Percentiles rank a stretch among this genome's conserved stretches.
phyloP scores from a whole-genome alignment of 352 stramenopile species.

The Pythium plurisporium region DNA sequence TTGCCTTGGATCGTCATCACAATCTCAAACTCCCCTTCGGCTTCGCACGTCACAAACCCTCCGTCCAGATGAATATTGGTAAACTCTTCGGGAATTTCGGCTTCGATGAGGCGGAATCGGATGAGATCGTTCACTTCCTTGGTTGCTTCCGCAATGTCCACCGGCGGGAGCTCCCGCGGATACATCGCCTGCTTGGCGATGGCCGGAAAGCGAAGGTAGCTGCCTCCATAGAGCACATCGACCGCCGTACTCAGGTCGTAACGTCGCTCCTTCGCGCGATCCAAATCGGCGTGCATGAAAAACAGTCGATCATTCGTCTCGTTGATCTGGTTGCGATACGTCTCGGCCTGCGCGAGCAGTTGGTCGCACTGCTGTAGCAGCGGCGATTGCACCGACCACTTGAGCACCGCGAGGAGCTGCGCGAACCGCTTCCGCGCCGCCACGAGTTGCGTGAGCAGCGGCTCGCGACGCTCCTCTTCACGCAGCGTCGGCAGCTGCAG shows the following conservation, averaged over 20 bases:
- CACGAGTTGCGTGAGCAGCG: conserved; percentile 57
- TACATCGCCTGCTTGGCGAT: conserved; percentile 74
- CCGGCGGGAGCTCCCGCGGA: conserved; percentile 54
- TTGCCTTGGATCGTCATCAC: conserved; percentile 80
- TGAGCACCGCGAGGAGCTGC: conserved; percentile 72
- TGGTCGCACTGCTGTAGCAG: conserved; percentile 69
- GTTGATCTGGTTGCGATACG: conserved; percentile 71
- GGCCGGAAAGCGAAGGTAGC: conserved; percentile 67
- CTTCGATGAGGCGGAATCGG: conserved; percentile 77
- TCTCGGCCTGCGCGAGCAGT: conserved; percentile 51
- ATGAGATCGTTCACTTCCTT: conserved; percentile 75
- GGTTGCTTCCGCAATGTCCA: conserved; percentile 52
- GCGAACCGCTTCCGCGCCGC: conserved; percentile 65
- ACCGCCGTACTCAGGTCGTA: conserved; percentile 81
- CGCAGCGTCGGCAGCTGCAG: conserved; percentile 61
- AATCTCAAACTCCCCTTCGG: conserved; percentile 80
- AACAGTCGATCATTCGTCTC: conserved; percentile 83
- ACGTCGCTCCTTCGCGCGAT: conserved; percentile 71
- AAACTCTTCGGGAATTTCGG: conserved; percentile 73
- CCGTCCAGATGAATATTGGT: conserved; percentile 72
- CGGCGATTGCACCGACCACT: conserved; percentile 84
- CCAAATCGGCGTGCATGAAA: conserved; percentile 80
- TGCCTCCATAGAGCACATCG: conserved; percentile 75
- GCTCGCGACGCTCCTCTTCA: conserved; percentile 72
- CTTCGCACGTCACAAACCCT: conserved; percentile 74